A percentile compares a stretch with the other conserved stretches of the same genome.
phyloP scores from a whole-genome alignment of 169 alveolate species.

The Cryptosporidium canis region DNA sequence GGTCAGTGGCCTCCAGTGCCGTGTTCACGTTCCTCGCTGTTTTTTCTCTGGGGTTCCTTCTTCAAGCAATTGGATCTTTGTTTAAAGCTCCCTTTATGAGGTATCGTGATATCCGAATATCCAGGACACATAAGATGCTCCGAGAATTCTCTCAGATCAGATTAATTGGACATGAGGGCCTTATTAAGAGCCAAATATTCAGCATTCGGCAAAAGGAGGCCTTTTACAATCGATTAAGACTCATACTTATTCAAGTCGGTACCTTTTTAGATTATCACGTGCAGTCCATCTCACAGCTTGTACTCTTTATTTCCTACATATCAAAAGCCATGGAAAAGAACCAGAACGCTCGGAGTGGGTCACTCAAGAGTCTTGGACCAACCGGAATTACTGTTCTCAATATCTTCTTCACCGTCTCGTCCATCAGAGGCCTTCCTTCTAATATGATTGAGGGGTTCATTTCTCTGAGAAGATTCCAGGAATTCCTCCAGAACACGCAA shows the following conservation, averaged over 20 bases:
- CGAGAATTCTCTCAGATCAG: neutral
- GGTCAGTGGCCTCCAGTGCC: conserved; percentile 29
- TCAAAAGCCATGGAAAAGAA: neutral
- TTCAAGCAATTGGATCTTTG: conserved; percentile 32
- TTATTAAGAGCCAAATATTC: neutral
- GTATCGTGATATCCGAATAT: conserved; percentile 39
- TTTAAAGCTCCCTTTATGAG: conserved; percentile 59
- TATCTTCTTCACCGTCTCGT: conserved; percentile 35
- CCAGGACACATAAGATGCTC: conserved; percentile 45
- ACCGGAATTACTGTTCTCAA: conserved; percentile 48
- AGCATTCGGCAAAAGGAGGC: conserved; percentile 21
- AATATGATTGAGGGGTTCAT: conserved; percentile 40
- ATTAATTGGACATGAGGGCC: neutral
- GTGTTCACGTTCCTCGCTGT: conserved; percentile 14
- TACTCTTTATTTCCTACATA: conserved; percentile 17
- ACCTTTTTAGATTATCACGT: conserved; percentile 49
- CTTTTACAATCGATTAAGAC: conserved; percentile 33
- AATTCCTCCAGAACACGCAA: neutral
- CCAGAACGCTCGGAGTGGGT: neutral
- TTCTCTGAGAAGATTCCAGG: conserved; percentile 25
- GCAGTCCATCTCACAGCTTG: conserved; percentile 26
- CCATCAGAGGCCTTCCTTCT: conserved; percentile 47
- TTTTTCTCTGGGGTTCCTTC: conserved; percentile 18
- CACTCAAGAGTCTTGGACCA: conserved; percentile 32
- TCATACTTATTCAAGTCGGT: conserved; percentile 21